Base-by-base conservation (phyloP, 2,329 filamentous ascomycete species). In the Neoscytalidium dimidiatum region DNA sequence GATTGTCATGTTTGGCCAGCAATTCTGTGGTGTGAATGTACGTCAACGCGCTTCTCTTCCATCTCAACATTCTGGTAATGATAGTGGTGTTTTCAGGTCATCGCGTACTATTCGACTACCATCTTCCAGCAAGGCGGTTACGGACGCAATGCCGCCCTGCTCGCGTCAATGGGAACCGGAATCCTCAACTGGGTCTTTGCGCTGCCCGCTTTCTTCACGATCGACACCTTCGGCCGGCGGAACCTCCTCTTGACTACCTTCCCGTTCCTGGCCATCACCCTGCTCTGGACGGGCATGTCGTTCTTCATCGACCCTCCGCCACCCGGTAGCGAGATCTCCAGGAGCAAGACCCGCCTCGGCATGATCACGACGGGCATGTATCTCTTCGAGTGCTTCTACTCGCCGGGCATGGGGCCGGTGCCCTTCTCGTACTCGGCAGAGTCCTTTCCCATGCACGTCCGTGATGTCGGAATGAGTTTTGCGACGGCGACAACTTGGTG, bases 401-500 rank as follows among this genome's bases (percentile, higher is more conserved):
- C 78, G 0, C 79, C 82, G 0, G 77, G 77, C 19, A 76, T 77
- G 71, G 78, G 77, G 5, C 78, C 78, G 0, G 76, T 78, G 0
- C 76, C 78, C 4, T 79, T 79, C 71, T 79, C 79, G 0, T 77
- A 77, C 66, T 71, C 74, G 0, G 80, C 80, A 14, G 80, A 82
- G 64, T 71, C 75, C 0, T 82, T 80, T 69, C 80, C 80, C 0
- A 75, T 81, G 23, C 79, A 80, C 43, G 74, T 81, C 46, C 78
- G 81, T 67, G 78, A 79, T 44, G 63, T 76, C 23, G 77, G 77
- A 26, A 78, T 78, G 75, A 71, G 69, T 3, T 74, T 76, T 71
- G 84, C 80, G 0, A 85, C 83, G 0, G 83, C 84, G 0, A 85
- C 82, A 56, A 84, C 81, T 28, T 86, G 84, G 84, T 82, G 83